A percentile compares a stretch with the other conserved stretches of the same genome.
phyloP scores from a whole-genome alignment of 169 alveolate genomes.

The Plasmodium billcollinsi region DNA sequence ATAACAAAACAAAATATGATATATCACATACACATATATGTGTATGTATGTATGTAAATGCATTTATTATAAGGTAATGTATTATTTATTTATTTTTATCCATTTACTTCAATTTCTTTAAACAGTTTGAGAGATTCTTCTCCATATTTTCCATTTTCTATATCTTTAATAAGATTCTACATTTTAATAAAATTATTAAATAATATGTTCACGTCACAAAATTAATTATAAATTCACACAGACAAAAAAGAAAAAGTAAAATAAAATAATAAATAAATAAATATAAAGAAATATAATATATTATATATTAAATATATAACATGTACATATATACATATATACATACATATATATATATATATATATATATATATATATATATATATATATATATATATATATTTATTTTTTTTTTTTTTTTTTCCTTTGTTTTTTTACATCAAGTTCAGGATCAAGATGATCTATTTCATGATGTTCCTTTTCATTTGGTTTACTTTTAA shows the following conservation, averaged over 20 bases:
- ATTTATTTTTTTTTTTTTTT: background rate
- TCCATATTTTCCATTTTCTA: conserved; percentile 58
- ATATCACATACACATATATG: background rate
- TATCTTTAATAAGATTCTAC: conserved; percentile 49
- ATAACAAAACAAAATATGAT: background rate
- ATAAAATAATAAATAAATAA: background rate
- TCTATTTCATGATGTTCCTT: conserved; percentile 15
- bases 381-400: background rate
- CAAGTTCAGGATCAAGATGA: conserved; percentile 34
- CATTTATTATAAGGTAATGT: background rate
- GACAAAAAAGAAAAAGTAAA: background rate
- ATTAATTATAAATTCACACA: background rate
- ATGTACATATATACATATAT: background rate
- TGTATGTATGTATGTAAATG: background rate
- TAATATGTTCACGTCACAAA: background rate
- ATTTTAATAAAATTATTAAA: background rate
- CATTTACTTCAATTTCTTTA: conserved; percentile 53
- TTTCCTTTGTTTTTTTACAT: conserved; percentile 12
- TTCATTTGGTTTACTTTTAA: conserved; percentile 20
- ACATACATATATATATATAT: background rate
- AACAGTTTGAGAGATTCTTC: conserved; percentile 45
- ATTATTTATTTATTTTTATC: background rate
- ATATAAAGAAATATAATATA: too few species aligned
- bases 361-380: background rate
- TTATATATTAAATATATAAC: too few species aligned